Percentiles rank a stretch among this genome's conserved stretches.
Conservation (phyloP, 1,139 yeast species). For the Debaryomyces udenii region DNA sequence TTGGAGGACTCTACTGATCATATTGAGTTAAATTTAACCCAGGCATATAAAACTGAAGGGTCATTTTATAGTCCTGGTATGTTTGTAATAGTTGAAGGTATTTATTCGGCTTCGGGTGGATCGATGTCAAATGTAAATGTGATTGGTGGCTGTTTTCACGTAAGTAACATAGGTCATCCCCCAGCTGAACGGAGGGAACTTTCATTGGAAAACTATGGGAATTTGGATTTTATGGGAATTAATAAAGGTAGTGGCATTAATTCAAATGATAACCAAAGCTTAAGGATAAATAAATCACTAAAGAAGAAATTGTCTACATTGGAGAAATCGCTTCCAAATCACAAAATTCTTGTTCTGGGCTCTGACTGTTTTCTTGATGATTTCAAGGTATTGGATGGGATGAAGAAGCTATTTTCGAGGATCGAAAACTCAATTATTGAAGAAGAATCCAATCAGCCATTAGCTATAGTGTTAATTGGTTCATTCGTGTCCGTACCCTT, state of each 20-base stretch:
- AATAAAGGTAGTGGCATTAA: conserved; percentile 42
- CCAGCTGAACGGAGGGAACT: conserved; percentile 76
- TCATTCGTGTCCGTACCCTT: conserved; percentile 74
- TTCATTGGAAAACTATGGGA: conserved; percentile 73
- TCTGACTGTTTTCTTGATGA: conserved; percentile 72
- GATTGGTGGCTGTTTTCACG: conserved; percentile 63
- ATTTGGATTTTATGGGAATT: conserved; percentile 79
- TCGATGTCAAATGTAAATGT: conserved; percentile 29
- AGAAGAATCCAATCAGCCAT: conserved; percentile 46
- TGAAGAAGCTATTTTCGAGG: conserved; percentile 58
- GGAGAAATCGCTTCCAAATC: conserved; percentile 59
- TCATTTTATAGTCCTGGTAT: conserved; percentile 79
- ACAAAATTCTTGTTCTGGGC: conserved; percentile 71
- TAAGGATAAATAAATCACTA: conserved; percentile 63
- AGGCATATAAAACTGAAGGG: conserved; percentile 66
- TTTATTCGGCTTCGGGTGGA: conserved; percentile 68
- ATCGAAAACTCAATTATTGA: conserved; percentile 48
- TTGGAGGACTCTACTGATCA: conserved; percentile 82
- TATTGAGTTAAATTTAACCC: conserved; percentile 70
- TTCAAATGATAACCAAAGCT: conserved; percentile 26
- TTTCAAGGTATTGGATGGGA: conserved; percentile 55
- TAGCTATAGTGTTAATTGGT: conserved; percentile 50
- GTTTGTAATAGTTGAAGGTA: conserved; percentile 82
- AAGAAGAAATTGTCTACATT: conserved; percentile 55
- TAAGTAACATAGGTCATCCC: conserved; percentile 81